Base-by-base conservation (phyloP, 345 rosid genomes). In the Mercurialis annua region DNA sequence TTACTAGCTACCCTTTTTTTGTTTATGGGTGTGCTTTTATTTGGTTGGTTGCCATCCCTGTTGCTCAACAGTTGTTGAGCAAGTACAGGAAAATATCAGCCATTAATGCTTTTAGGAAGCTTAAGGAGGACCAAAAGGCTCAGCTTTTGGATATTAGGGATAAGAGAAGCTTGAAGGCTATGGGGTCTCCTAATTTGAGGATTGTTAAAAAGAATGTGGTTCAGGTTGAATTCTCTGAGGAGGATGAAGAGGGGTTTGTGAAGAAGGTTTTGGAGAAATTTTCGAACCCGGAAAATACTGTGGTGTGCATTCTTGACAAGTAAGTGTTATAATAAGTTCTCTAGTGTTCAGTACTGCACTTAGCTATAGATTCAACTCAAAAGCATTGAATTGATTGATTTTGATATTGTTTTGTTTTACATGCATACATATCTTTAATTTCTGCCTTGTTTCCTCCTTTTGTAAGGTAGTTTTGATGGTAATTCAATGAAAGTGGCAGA, bases 401-500 rank as follows among this genome's bases (percentile, higher is more conserved):
- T 42, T 16, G 16, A 42, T 29, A 6, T 34, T 53, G 6, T 53
- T 65, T 18, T 11, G 8, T 36, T 36, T 36, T 9, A 36, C 40
- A 40, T 40, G 12, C 11, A 5, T 60, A n/a, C 52, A 31, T 31
- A 42, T 54, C 26, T 59, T 14, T 68, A 64, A 58, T 65, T 34
- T 59, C 34, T 44, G 56, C 23, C 16, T 47, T 44, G 63, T 30
- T 62, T 70, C 38, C 6, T 70, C 47, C 30, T 75, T 66, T 71
- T 79, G 66, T 62, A 90, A 90, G 98, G 97, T 81, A 92, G 98
- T 87, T 84, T 83, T 80, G 98, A 90, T 82, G 97, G 89, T 71
- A 80, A 82, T 83, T 90, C 97, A 47, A 12, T 78, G 75, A 83
- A 70, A 77, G 97, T 73, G 38, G 92, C 97, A 26, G 90, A 88